Evolutionary conservation across 2,329 filamentous ascomycete genomes (phyloP).

Genomic region (Ophiostoma triangulosporum): DNA sequence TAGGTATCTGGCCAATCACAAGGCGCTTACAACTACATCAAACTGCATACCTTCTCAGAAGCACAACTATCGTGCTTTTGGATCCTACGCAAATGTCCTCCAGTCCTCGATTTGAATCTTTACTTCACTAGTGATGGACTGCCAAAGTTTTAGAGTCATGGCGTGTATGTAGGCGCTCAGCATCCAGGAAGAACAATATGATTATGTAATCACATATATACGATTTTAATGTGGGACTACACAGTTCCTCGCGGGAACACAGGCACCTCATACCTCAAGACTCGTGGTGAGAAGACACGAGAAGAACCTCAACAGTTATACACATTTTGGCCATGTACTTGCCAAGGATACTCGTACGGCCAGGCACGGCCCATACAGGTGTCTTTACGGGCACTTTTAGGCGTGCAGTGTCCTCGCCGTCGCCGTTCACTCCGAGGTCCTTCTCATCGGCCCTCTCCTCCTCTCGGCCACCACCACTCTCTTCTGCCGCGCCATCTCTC

Average conservation of each 20-base stretch:
- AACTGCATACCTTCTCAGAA: background rate
- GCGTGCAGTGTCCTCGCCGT: background rate
- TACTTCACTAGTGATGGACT: too few species aligned
- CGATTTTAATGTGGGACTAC: background rate
- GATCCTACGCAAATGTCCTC: too few species aligned
- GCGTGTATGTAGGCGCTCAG: background rate
- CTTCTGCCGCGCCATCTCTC: background rate
- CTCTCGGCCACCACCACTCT: background rate
- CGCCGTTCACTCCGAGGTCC: background rate
- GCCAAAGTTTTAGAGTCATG: too few species aligned
- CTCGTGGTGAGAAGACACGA: background rate
- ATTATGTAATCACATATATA: background rate
- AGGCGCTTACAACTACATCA: background rate
- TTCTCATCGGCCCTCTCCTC: background rate
- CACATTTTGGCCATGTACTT: background rate
- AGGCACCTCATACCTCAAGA: background rate
- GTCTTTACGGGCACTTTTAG: background rate
- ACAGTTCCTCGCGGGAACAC: background rate
- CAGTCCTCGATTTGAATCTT: too few species aligned
- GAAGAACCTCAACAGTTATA: background rate
- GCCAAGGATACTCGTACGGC: background rate
- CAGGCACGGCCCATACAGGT: background rate
- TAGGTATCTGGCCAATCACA: background rate
- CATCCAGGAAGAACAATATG: background rate
- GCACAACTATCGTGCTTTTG: too few species aligned